Conservation (phyloP, 768 basidiomycete genomes). For the Leccinum uliginosum region DNA sequence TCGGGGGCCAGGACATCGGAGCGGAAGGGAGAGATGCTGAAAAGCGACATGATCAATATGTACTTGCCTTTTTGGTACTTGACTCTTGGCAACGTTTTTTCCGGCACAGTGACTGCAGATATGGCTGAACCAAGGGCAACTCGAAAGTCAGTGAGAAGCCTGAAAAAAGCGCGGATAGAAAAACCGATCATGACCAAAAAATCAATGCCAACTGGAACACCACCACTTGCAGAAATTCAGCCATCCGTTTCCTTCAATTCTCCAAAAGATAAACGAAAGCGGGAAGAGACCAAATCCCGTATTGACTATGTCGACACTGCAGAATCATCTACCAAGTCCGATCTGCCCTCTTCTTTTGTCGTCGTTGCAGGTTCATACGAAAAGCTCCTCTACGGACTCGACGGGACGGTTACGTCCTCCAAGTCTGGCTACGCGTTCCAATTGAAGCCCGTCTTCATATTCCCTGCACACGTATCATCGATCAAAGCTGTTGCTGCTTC, state of each 20-base stretch:
- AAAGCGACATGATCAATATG: too few relatives aligned
- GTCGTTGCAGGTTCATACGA: slow-evolving; percentile 94
- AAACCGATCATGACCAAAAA: slow-evolving; percentile 8
- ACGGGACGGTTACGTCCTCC: slow-evolving; percentile 48
- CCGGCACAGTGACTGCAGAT: neutral
- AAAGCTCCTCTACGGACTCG: slow-evolving; percentile 88
- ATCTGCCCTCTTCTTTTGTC: slow-evolving; percentile 65
- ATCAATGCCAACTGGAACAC: neutral
- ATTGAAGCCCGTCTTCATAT: slow-evolving; percentile 85
- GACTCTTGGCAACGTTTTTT: neutral
- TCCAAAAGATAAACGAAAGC: slow-evolving; percentile 30
- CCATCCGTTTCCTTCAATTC: slow-evolving; percentile 6
- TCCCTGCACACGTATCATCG: slow-evolving; percentile 93
- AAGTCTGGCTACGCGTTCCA: slow-evolving; percentile 31
- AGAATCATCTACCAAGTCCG: slow-evolving; percentile 3
- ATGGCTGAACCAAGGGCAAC: slow-evolving; percentile 18
- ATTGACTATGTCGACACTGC: neutral
- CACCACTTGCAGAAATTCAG: neutral
- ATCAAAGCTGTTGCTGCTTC: slow-evolving; percentile 89
- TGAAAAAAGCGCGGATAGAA: slow-evolving; percentile 25
- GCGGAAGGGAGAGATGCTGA: too few relatives aligned
- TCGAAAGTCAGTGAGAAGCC: slow-evolving; percentile 17
- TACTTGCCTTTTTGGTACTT: neutral
- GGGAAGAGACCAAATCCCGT: slow-evolving; percentile 5
- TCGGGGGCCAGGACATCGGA: too few relatives aligned